phyloP scores from a whole-genome alignment of 2,329 filamentous ascomycete species.

The Curvularia eragrostidis region DNA sequence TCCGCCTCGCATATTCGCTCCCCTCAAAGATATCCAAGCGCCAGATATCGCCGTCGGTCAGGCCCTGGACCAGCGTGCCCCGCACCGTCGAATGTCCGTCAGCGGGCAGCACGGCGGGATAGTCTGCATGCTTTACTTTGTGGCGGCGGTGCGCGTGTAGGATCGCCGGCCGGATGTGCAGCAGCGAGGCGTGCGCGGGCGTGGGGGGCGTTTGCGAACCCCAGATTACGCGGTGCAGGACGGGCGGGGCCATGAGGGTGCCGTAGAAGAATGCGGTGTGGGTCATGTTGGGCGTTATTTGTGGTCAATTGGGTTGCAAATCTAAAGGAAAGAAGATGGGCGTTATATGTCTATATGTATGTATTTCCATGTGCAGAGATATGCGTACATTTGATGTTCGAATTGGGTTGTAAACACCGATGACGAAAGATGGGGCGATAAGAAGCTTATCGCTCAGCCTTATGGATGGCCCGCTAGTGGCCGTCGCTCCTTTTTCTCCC shows the following conservation, averaged over 20 bases:
- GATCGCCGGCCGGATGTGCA: conserved; percentile 77
- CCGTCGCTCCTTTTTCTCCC: background rate
- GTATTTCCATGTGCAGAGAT: too few relatives aligned
- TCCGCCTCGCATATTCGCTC: conserved; percentile 67
- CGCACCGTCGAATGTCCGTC: too few relatives aligned
- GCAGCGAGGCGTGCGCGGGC: conserved; percentile 57
- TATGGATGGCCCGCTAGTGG: background rate
- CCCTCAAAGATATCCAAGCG: conserved; percentile 87
- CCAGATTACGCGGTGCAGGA: conserved; percentile 87
- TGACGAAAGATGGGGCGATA: background rate
- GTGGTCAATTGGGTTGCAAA: background rate
- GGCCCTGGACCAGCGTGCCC: conserved; percentile 76
- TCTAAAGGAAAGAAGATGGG: background rate
- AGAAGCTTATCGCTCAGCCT: background rate
- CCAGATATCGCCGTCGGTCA: conserved; percentile 77
- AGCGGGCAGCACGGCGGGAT: conserved; percentile 76
- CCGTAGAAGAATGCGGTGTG: conserved; percentile 71
- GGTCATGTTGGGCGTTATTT: conserved; percentile 33
- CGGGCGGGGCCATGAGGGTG: conserved; percentile 81
- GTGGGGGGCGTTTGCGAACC: conserved; percentile 60
- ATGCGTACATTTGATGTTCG: too few relatives aligned
- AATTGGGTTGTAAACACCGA: background rate
- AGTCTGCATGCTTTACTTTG: conserved; percentile 74
- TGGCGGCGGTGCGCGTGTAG: conserved; percentile 74
- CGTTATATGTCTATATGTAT: too few relatives aligned